Evolutionary conservation across 2,329 filamentous ascomycete genomes (phyloP), one percentile per base, ranked within the genome.

Genomic region (Fusarium liriodendri): DNA sequence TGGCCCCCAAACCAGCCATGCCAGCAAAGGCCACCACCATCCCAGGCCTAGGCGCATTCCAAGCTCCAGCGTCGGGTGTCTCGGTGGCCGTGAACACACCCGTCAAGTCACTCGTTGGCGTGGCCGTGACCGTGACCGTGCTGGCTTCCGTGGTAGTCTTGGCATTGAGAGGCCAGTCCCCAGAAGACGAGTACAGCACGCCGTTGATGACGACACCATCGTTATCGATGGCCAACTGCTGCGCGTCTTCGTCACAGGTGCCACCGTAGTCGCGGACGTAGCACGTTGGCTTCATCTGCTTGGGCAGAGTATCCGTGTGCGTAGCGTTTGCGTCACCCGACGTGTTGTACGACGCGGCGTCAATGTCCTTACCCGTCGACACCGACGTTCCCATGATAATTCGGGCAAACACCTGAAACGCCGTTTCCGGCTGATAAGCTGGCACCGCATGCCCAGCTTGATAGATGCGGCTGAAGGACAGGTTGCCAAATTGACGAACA

Each of bases 401-500:
- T 33, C 91, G 87, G 32, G 89, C 87, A 76, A 93, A 92, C 42
- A 92, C 82, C 71, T 88, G 86, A 66, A 91, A 86, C 3, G 88
- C 84, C 5, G 89, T 90, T 77, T 89, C 84, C 14, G 90, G 90
- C 81, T 92, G 90, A 77, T 90, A 90, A 62, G 86, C 88, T 0
- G 90, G 86, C 1, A 91, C 87, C 61, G 90, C 87, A 76, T 93
- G 91, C 2, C 92, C 91, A 18, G 91, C 87, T 76, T 93, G 89
- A 79, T 91, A 93, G 57, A 93, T 86, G 9, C 91, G 87, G 63
- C 89, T 89, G 79, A 93, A 93, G 18, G 88, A 90, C 63, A 93
- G 87, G 75, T 95, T 95, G 13, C 92, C 94, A 76, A 90, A 94
- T 80, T 97, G 93, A 5, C 94, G 89, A 0, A 94, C 93, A 65